Percentiles rank a stretch among this genome's conserved stretches.
Conservation (phyloP, 1,284 basidiomycete genomes). For the Microbotryum intermedium region DNA sequence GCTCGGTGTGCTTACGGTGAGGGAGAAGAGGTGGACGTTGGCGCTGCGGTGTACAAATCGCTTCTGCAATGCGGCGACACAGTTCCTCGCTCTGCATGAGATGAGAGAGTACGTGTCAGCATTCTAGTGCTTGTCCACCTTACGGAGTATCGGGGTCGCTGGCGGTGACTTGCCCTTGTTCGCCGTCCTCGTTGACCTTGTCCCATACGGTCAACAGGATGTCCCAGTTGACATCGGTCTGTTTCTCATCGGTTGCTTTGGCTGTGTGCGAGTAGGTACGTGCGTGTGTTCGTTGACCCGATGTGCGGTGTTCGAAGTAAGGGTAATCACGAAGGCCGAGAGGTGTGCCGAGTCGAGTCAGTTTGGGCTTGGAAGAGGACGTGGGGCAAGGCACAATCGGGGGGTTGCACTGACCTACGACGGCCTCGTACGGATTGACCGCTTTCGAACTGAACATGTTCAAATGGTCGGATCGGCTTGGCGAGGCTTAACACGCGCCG, state of each 20-base stretch:
- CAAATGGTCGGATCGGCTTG: neutral
- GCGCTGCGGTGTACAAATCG: constrained; percentile 87
- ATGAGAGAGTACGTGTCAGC: constrained; percentile 8
- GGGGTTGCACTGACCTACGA: constrained; percentile 62
- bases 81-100: constrained; percentile 64
- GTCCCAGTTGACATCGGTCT: constrained; percentile 89
- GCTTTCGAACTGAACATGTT: constrained; percentile 41
- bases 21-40: constrained; percentile 90
- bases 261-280: constrained; percentile 1
- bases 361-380: neutral
- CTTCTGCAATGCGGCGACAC: constrained; percentile 76
- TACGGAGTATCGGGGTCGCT: neutral
- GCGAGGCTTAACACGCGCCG: too few relatives aligned
- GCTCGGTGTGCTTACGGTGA: constrained; percentile 45
- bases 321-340: neutral
- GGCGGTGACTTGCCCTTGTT: constrained; percentile 55
- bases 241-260: constrained; percentile 42
- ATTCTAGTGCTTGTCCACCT: neutral
- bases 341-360: neutral
- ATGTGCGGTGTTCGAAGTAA: neutral
- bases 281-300: neutral
- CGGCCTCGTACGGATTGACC: constrained; percentile 80
- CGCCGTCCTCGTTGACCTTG: constrained; percentile 82
- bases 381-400: neutral
- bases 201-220: constrained; percentile 91